phyloP scores from a whole-genome alignment of 306 rosid species.

The Mimosa pudica region DNA sequence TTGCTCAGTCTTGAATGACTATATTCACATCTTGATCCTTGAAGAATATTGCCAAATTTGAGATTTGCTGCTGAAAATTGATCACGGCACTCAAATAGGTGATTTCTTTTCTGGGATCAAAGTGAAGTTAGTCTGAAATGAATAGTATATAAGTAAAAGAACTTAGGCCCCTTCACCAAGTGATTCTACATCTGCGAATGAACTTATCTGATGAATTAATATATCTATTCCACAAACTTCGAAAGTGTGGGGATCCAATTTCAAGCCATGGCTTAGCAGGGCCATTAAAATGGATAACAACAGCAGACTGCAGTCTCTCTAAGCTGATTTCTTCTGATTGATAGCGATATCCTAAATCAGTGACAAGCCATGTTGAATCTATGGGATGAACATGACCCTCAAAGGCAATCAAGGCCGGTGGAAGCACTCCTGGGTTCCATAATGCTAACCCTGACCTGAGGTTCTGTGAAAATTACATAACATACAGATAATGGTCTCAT shows the following conservation, averaged over 20 bases:
- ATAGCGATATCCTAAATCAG: slow-evolving; percentile 67
- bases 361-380: slow-evolving; percentile 66
- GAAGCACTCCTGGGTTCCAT: slow-evolving; percentile 75
- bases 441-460: slow-evolving; percentile 54
- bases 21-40: slow-evolving; percentile 6
- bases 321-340: slow-evolving; percentile 39
- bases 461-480: slow-evolving; percentile 46
- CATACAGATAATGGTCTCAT: background rate
- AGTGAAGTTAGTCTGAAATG: slow-evolving; percentile 35
- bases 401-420: slow-evolving; percentile 73
- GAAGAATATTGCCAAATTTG: background rate
- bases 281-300: slow-evolving; percentile 80
- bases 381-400: slow-evolving; percentile 68
- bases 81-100: background rate
- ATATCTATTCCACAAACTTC: slow-evolving; percentile 68
- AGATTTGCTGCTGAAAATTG: background rate
- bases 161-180: slow-evolving; percentile 50
- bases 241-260: slow-evolving; percentile 72
- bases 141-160: slow-evolving; percentile 38
- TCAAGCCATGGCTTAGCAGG: slow-evolving; percentile 96
- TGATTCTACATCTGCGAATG: slow-evolving; percentile 62
- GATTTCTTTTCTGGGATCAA: background rate
- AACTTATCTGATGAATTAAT: slow-evolving; percentile 68
- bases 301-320: slow-evolving; percentile 56
- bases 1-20: slow-evolving; percentile 25